Percentiles rank a stretch among this genome's conserved stretches.
Conservation (phyloP, 306 rosid species). For the Cucumis cinereus region DNA sequence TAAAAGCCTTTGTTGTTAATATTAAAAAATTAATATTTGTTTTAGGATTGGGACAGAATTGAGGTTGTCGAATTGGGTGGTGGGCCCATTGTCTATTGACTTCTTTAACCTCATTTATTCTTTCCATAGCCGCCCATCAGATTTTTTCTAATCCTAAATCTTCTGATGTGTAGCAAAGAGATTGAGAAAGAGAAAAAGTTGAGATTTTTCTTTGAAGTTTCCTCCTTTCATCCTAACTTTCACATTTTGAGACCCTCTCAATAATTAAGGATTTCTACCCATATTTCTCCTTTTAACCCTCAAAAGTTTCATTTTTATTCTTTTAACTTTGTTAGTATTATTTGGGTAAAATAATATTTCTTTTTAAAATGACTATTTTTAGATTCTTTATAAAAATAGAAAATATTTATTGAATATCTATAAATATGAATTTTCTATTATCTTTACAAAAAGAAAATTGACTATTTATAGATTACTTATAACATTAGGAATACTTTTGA, state of each 20-base stretch:
- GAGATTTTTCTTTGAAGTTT: background rate
- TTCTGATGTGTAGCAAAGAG: background rate
- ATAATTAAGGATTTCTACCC: background rate
- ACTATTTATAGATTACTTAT: too few species aligned
- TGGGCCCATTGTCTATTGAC: constrained; percentile 4
- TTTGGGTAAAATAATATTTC: too few species aligned
- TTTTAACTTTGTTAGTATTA: too few species aligned
- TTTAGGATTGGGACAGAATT: background rate
- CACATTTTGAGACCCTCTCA: background rate
- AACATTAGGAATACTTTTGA: too few species aligned
- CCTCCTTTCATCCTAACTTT: background rate
- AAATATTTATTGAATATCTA: too few species aligned
- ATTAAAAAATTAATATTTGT: background rate
- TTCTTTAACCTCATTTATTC: background rate
- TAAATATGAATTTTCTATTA: too few species aligned
- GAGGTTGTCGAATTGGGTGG: background rate
- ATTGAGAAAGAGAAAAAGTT: background rate
- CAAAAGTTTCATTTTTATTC: too few species aligned
- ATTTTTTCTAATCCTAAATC: background rate
- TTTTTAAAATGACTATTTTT: too few species aligned
- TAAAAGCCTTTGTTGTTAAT: background rate
- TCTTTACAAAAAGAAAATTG: too few species aligned
- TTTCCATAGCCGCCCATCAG: constrained; percentile 1
- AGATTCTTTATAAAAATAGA: too few species aligned
- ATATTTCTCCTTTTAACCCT: too few species aligned